phyloP scores from a whole-genome alignment of 441 rosid species.

The Gossypium davidsonii region DNA sequence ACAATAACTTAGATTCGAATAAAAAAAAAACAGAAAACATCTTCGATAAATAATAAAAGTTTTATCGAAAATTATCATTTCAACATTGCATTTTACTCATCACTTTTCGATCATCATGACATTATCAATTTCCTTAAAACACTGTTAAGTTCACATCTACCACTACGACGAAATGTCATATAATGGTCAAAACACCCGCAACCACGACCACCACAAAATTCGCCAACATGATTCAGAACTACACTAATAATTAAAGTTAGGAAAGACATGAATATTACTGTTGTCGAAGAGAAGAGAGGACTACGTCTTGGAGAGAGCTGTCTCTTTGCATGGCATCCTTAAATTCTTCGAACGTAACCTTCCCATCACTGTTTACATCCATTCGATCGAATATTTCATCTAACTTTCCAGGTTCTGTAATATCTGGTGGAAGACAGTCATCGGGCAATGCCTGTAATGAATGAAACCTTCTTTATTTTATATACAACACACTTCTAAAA shows the following conservation, averaged over 20 bases:
- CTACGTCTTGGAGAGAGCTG: slow-evolving; percentile 56
- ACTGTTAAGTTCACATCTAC: not conserved
- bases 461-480: not conserved
- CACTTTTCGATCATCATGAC: not conserved
- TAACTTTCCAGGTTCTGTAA: slow-evolving; percentile 58
- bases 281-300: slow-evolving; percentile 62
- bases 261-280: slow-evolving; percentile 20
- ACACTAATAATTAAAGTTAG: not conserved
- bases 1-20: no score
- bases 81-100: not conserved
- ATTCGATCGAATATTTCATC: slow-evolving; percentile 65
- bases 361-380: slow-evolving; percentile 70
- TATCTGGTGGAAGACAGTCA: slow-evolving; percentile 62
- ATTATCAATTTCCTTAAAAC: not conserved
- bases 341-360: slow-evolving; percentile 71
- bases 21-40: no score
- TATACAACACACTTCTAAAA: no score
- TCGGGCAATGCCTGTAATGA: slow-evolving; percentile 54
- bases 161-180: not conserved
- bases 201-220: not conserved
- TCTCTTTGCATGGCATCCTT: slow-evolving; percentile 70
- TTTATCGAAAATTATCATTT: not conserved
- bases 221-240: not conserved
- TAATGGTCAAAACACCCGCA: not conserved
- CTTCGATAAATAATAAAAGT: no score